phyloP scores from a whole-genome alignment of 495 filamentous ascomycete species.

The Aspergillus campestris region DNA sequence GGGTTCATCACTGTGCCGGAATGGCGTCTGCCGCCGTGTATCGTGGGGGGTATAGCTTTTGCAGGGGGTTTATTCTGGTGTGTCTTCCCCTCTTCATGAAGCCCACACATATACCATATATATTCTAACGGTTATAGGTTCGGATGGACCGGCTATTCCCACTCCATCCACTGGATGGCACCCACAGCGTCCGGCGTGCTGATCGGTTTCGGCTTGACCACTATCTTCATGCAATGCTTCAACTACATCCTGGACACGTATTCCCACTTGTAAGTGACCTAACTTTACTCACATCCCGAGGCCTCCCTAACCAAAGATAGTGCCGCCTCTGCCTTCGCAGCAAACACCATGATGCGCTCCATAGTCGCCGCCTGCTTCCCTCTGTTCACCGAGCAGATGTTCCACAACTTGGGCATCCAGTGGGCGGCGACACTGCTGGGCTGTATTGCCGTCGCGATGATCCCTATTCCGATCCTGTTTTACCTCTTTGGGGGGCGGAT shows the following conservation, averaged over 20 bases:
- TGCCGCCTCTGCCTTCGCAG: slow-evolving; percentile 77
- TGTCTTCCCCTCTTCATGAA: background rate
- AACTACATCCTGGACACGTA: slow-evolving; percentile 29
- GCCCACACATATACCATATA: no score
- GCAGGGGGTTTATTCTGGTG: slow-evolving; percentile 46
- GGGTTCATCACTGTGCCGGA: slow-evolving; percentile 19
- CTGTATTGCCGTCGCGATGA: slow-evolving; percentile 57
- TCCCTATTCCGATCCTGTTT: slow-evolving; percentile 57
- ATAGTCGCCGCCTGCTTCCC: slow-evolving; percentile 69
- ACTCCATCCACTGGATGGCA: slow-evolving; percentile 24
- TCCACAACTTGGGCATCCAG: slow-evolving; percentile 62
- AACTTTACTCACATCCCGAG: slow-evolving; percentile 6
- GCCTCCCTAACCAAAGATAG: slow-evolving; percentile 15
- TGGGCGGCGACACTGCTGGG: slow-evolving; percentile 72
- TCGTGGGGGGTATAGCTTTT: slow-evolving; percentile 39
- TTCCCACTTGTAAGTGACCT: slow-evolving; percentile 54
- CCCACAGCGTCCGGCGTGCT: slow-evolving; percentile 19
- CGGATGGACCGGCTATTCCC: slow-evolving; percentile 23
- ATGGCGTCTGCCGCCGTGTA: slow-evolving; percentile 32
- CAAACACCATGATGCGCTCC: slow-evolving; percentile 77
- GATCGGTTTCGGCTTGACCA: slow-evolving; percentile 20
- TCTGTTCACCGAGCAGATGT: slow-evolving; percentile 73
- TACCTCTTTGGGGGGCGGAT: slow-evolving; percentile 22
- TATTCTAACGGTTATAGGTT: slow-evolving; percentile 21
- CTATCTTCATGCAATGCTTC: slow-evolving; percentile 25